Evolutionary conservation across 31 red algal genomes (phyloP), one percentile per base, ranked within the genome.

Genomic region (Endocladia muricata): DNA sequence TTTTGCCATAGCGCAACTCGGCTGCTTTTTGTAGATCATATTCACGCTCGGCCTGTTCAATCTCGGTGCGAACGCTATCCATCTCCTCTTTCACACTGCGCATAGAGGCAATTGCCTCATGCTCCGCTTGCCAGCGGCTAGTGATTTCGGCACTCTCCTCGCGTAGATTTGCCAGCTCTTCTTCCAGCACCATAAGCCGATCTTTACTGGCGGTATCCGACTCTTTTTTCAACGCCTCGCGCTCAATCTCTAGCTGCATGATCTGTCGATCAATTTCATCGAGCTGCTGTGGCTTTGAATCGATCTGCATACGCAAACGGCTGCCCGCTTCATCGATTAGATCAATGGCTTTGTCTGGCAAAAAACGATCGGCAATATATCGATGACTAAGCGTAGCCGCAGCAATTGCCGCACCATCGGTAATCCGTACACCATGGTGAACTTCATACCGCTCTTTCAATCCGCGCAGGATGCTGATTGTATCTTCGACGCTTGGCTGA

Each of bases 301-400:
- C 94, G 22, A 93, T 93, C 38, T 95, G 87, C 92, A 99, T 99
- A 66, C 92, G 93, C 57, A 99, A 41, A 7, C 68, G 77, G 23
- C 89, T 90, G 73, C 83, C 85, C 3, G 86, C 74, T 64, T 99
- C 97, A 77, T 99, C 97, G 7, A 99, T 79, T 30, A 88, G 68
- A 85, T 99, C 97, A 78, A 99, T 99, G 11, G 93, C 97, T 83
- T 99, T 99, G 69, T 99, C 97, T 3, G 97, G 97, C 40, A 99
- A 70, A 64, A 96, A 94, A 19, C 97, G 78, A 60, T 99, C 93
- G 1, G 90, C 52, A 74, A 99, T 99, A 76, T 99, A 99, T 22
- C 89, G 89, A 26, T 96, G 79, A 3, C 87, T 81, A 22, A 96
- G 72, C 39, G 66, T 85, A 35, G 93, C 93, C 1, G 97, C 93